Conservation (phyloP, 2,329 filamentous ascomycete genomes). For the Cytospora paraplurivora region DNA sequence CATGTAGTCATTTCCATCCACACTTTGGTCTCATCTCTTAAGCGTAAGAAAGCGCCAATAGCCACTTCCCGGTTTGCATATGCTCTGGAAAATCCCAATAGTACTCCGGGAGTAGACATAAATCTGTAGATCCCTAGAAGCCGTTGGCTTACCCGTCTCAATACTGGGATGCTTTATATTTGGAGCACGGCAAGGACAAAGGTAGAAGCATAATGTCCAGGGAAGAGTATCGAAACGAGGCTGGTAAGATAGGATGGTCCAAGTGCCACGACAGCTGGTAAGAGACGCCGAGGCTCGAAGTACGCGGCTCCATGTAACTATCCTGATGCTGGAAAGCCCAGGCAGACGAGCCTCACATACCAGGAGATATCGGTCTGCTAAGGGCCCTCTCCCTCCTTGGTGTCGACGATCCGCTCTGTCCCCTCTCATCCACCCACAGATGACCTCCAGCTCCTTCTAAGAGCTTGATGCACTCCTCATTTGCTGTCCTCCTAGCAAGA, state of each 20-base stretch:
- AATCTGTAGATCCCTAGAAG: background rate
- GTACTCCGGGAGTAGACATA: no score
- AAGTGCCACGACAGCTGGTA: background rate
- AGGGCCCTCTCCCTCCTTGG: slow-evolving; percentile 18
- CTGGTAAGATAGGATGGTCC: background rate
- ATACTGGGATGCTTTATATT: background rate
- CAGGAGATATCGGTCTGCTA: slow-evolving; percentile 26
- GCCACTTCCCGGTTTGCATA: no score
- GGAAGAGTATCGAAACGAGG: background rate
- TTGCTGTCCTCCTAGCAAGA: slow-evolving; percentile 61
- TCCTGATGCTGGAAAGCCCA: background rate
- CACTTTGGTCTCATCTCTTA: no score
- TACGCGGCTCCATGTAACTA: background rate
- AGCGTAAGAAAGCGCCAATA: no score
- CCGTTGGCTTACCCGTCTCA: background rate
- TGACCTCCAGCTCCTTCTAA: slow-evolving; percentile 62
- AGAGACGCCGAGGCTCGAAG: background rate
- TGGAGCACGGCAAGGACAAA: background rate
- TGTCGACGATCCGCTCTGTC: slow-evolving; percentile 22
- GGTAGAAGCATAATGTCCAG: background rate
- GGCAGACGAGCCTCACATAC: slow-evolving; percentile 7
- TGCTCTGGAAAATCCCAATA: no score
- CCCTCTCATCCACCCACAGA: slow-evolving; percentile 55
- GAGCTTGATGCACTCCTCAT: slow-evolving; percentile 54
- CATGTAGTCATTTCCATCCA: no score